These are phyloP conservation scores for Peterozyma toletana DNA, from an alignment of 805 yeast genomes.

Conservation along the genomic window DNA sequence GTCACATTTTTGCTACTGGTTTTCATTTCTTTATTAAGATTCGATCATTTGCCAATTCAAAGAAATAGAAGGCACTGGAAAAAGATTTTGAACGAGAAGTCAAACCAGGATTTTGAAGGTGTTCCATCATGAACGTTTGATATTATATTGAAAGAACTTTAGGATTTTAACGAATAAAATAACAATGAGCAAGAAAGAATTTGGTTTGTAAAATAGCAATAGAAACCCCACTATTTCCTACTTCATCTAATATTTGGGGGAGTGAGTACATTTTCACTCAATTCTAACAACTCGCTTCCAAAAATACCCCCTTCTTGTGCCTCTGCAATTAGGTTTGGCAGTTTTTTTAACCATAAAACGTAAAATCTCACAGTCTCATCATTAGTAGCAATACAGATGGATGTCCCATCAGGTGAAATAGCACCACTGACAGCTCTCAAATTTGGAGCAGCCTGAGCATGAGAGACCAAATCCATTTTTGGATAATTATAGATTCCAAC, in stretches of 20 bases:
- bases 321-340: conserved; percentile 20
- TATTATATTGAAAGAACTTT: background rate
- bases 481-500: conserved; percentile 67
- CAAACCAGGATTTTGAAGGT: conserved; percentile 72
- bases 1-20: conserved; percentile 47
- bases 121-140: conserved; percentile 55
- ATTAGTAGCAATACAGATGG: conserved; percentile 68
- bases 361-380: conserved; percentile 76
- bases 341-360: conserved; percentile 51
- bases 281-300: conserved; percentile 52
- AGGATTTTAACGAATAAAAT: too few relatives aligned
- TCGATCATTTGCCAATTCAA: conserved; percentile 61
- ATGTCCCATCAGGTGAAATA: conserved; percentile 53
- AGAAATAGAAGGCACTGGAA: conserved; percentile 64
- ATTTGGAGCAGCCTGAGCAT: conserved; percentile 42
- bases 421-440: conserved; percentile 62
- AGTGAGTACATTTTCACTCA: conserved; percentile 44
- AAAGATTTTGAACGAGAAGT: conserved; percentile 43
- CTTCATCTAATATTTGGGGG: background rate
- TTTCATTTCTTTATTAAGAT: conserved; percentile 46
- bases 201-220: too few relatives aligned
- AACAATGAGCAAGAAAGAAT: too few relatives aligned
- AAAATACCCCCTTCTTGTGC: conserved; percentile 37
- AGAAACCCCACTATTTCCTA: background rate
- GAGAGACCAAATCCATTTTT: conserved; percentile 35